These are phyloP conservation scores for Coffea humblotiana DNA, from an alignment of 305 asterid genomes.

Conservation along the genomic window DNA sequence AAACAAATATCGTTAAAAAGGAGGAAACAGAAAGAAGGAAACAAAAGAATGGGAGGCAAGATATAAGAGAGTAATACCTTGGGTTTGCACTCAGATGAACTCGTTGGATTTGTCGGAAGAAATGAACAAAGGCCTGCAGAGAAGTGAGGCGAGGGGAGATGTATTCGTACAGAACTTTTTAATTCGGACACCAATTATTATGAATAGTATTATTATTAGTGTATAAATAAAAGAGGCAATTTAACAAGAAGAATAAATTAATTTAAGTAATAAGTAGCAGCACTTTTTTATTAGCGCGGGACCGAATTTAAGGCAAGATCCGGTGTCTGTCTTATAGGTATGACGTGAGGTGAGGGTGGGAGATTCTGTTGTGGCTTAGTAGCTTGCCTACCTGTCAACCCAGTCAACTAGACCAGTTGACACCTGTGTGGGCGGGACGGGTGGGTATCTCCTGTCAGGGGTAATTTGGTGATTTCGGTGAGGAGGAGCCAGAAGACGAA, in stretches of 20 bases:
- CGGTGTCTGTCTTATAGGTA: neutral
- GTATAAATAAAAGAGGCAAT: too few relatives aligned
- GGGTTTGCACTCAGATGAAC: neutral
- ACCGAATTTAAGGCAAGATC: neutral
- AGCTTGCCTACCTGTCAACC: neutral
- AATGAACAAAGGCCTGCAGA: neutral
- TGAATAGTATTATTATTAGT: neutral
- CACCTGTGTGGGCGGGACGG: neutral
- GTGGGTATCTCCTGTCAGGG: neutral
- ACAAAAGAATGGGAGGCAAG: neutral
- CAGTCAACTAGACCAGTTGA: neutral
- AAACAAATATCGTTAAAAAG: neutral
- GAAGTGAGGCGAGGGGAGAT: neutral
- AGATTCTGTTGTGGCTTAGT: neutral
- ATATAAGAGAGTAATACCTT: neutral
- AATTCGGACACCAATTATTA: too few relatives aligned
- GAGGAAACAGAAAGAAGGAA: neutral
- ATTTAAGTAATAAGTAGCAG: too few relatives aligned
- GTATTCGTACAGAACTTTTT: too few relatives aligned
- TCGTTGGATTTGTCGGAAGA: neutral
- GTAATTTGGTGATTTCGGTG: neutral
- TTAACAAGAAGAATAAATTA: too few relatives aligned
- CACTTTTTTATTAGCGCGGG: too few relatives aligned
- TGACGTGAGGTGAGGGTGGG: neutral
- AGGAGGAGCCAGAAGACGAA: too few relatives aligned